Evolutionary conservation across 2,329 filamentous ascomycete species (phyloP), one percentile per base, ranked within the genome.

Genomic region (Monilinia fructigena): DNA sequence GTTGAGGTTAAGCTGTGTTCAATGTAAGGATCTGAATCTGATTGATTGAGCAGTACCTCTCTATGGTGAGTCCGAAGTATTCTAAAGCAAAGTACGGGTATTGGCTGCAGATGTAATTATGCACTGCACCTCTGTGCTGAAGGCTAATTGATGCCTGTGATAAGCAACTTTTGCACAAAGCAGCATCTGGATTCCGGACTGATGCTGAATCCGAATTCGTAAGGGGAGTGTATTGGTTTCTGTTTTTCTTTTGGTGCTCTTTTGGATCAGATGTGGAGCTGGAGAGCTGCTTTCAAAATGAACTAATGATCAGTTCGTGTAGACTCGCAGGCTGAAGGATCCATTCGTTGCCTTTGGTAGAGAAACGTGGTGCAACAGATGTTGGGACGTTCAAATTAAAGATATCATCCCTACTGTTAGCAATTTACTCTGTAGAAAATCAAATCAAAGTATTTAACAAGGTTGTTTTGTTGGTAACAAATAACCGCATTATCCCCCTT

Each of bases 1-100:
- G 56, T 60, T 48, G 56, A 60, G 56, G 28, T 35, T 5, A 31
- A 48, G 14, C 38, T 35, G 56, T 59, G n/a, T 48, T n/a, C 20
- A 48, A 11, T 26, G 8, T 4, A 40, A 53, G 8, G 8, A 40
- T 40, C 38, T 40, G 38, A 40, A 12, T 40, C 38, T 35, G 31
- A 35, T 8, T 35, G 31, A 35, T 35, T 6, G 31, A 7, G 31
- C 31, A 35, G 31, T 35, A 35, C 31, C 31, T 35, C 5, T 35
- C 31, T 35, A 35, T 14, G 14, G 38, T 7, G 10, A 14, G 38
- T 23, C 3, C 38, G 14, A 11, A 14, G 38, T 40, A 40, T 11
- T 12, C 38, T 40, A 12, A 12, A 40, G 38, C 38, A 40, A 14
- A 35, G 31, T 35, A 35, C 31, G 31, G 11, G 11, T 42, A 42